These are phyloP conservation scores for Paramecium biaurelia DNA, from an alignment of 73 alveolate species.

Conservation along the genomic window DNA sequence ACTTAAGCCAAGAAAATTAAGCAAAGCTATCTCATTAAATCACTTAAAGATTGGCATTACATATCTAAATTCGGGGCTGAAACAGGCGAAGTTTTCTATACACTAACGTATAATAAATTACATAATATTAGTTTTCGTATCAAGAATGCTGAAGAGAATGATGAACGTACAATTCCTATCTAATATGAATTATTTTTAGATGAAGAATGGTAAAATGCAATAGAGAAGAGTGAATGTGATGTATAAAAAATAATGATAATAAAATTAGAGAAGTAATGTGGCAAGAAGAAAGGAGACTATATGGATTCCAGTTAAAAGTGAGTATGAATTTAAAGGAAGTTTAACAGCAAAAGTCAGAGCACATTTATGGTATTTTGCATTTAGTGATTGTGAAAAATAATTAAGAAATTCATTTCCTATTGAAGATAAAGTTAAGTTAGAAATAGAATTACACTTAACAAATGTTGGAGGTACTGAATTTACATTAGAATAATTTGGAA, in stretches of 20 bases:
- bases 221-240: slow-evolving; percentile 22
- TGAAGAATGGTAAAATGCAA: slow-evolving; percentile 57
- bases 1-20: not conserved
- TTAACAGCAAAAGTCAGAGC: not conserved
- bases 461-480: slow-evolving; percentile 60
- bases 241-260: not conserved
- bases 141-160: not conserved
- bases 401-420: not conserved
- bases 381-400: slow-evolving; percentile 49
- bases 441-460: slow-evolving; percentile 33
- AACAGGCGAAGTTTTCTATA: not conserved
- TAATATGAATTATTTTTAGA: slow-evolving; percentile 49
- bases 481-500: slow-evolving; percentile 55
- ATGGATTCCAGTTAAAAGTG: slow-evolving; percentile 47
- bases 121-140: not conserved
- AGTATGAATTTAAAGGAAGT: slow-evolving; percentile 47
- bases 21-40: not conserved
- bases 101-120: not conserved
- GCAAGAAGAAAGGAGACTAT: slow-evolving; percentile 38
- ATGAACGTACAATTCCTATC: not conserved
- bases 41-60: slow-evolving; percentile 48
- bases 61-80: slow-evolving; percentile 58
- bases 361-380: slow-evolving; percentile 67
- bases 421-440: not conserved
- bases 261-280: not conserved